phyloP scores from a whole-genome alignment of 176 grass and related monocot species.

The Hyparrhenia diplandra region DNA sequence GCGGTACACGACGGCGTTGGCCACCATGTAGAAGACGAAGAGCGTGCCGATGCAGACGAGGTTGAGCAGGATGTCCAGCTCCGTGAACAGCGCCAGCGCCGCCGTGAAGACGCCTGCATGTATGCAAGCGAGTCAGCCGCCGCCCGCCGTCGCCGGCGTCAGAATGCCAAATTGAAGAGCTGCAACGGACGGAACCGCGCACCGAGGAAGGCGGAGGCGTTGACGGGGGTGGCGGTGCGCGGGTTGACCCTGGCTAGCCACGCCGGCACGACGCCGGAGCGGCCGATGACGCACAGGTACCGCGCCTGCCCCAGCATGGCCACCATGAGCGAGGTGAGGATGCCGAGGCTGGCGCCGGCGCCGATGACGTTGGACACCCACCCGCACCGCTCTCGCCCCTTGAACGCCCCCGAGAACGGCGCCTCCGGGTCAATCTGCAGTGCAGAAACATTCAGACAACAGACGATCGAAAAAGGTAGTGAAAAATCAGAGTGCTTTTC shows the following conservation, averaged over 20 bases:
- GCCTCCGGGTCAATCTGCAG: conserved; percentile 79
- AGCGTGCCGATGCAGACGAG: conserved; percentile 95
- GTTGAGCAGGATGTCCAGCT: conserved; percentile 80
- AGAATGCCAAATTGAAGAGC: neutral
- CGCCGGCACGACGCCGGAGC: conserved; percentile 66
- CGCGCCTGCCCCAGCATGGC: conserved; percentile 90
- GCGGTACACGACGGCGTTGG: conserved; percentile 85
- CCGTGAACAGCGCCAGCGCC: conserved; percentile 78
- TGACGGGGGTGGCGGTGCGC: conserved; percentile 65
- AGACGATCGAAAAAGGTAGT: neutral
- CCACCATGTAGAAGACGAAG: conserved; percentile 99
- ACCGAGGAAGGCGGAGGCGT: conserved; percentile 88
- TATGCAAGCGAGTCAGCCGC: neutral
- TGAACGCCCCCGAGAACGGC: conserved; percentile 83
- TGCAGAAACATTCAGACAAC: no score
- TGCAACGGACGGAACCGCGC: neutral
- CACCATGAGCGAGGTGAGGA: conserved; percentile 85
- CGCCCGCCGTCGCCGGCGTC: neutral
- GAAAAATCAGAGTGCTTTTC: neutral
- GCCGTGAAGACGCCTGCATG: conserved; percentile 65
- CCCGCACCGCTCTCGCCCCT: conserved; percentile 40
- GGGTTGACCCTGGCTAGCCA: conserved; percentile 88
- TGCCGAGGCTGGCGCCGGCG: conserved; percentile 72
- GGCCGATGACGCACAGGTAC: conserved; percentile 91
- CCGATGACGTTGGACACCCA: conserved; percentile 95